Percentiles rank a stretch among this genome's conserved stretches.
These are phyloP conservation scores for Lindgomyces ingoldianus DNA, from an alignment of 495 filamentous ascomycete genomes.

Conservation along the genomic window DNA sequence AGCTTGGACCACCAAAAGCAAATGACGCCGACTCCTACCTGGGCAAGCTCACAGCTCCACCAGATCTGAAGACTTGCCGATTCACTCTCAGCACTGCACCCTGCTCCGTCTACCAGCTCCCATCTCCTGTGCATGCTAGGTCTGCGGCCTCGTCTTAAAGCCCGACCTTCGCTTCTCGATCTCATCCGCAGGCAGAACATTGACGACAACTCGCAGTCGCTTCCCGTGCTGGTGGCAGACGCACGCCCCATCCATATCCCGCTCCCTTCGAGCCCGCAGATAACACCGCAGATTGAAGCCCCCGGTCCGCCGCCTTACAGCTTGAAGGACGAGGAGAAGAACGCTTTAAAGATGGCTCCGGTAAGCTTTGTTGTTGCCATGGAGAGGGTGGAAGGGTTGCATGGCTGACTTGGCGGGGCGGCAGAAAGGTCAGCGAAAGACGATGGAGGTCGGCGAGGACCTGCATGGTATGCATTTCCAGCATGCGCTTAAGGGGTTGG, in stretches of 20 bases:
- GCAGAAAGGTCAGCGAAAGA: slow-evolving; percentile 32
- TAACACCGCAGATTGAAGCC: slow-evolving; percentile 2
- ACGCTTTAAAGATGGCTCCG: slow-evolving; percentile 36
- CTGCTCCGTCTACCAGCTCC: slow-evolving; percentile 4
- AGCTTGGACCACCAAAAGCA: slow-evolving; percentile 25
- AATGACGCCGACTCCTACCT: background rate
- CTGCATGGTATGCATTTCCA: slow-evolving; percentile 53
- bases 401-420: slow-evolving; percentile 28
- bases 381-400: background rate
- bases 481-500: background rate
- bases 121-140: slow-evolving; percentile 50
- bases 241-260: slow-evolving; percentile 28
- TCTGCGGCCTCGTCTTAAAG: slow-evolving; percentile 63
- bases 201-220: slow-evolving; percentile 37
- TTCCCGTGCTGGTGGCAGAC: slow-evolving; percentile 30
- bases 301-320: slow-evolving; percentile 3
- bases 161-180: slow-evolving; percentile 72
- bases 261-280: slow-evolving; percentile 36
- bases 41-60: too few species aligned
- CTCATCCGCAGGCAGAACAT: slow-evolving; percentile 57
- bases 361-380: slow-evolving; percentile 31
- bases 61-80: slow-evolving; percentile 11
- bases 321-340: background rate
- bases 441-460: slow-evolving; percentile 53
- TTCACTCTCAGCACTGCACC: background rate